Conservation (phyloP, 192 early-diverging fungal species). For the Mortierella antarctica region DNA sequence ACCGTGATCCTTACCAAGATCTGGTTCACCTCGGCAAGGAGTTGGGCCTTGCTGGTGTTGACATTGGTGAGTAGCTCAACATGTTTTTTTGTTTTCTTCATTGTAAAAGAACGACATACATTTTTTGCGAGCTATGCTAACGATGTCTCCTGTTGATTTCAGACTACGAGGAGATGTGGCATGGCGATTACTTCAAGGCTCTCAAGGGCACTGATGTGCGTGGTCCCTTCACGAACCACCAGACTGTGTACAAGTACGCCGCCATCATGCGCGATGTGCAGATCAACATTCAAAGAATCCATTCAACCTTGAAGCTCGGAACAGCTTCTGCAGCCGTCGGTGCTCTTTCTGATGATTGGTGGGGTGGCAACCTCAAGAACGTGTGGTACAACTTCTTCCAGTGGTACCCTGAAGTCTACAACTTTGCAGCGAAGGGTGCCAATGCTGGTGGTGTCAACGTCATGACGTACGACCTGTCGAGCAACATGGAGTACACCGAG, state of each 20-base stretch:
- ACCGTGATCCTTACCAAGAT: slow-evolving; percentile 52
- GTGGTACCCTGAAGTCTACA: slow-evolving; percentile 51
- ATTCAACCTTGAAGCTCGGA: slow-evolving; percentile 18
- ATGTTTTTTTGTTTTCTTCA: not conserved
- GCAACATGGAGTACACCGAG: slow-evolving; percentile 40
- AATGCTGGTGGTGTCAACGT: slow-evolving; percentile 49
- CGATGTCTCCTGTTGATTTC: no score
- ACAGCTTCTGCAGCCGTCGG: slow-evolving; percentile 48
- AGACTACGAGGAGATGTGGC: slow-evolving; percentile 56
- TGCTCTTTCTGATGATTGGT: slow-evolving; percentile 48
- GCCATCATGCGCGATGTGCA: slow-evolving; percentile 47
- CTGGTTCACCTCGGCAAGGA: slow-evolving; percentile 50
- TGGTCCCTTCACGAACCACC: slow-evolving; percentile 47
- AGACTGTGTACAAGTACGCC: slow-evolving; percentile 49
- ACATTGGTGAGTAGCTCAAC: slow-evolving; percentile 21
- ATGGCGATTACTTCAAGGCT: slow-evolving; percentile 45
- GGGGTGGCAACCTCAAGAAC: slow-evolving; percentile 55
- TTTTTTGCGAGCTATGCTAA: no score
- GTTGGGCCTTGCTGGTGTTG: slow-evolving; percentile 48
- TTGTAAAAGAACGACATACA: not conserved
- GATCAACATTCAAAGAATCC: slow-evolving; percentile 39
- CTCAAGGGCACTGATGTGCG: not conserved
- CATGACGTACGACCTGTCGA: slow-evolving; percentile 52
- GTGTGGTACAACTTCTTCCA: slow-evolving; percentile 47
- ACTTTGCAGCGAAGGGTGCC: slow-evolving; percentile 19